Base-by-base conservation (phyloP, 2,329 filamentous ascomycete genomes). In the Mycocentrospora acerina region DNA sequence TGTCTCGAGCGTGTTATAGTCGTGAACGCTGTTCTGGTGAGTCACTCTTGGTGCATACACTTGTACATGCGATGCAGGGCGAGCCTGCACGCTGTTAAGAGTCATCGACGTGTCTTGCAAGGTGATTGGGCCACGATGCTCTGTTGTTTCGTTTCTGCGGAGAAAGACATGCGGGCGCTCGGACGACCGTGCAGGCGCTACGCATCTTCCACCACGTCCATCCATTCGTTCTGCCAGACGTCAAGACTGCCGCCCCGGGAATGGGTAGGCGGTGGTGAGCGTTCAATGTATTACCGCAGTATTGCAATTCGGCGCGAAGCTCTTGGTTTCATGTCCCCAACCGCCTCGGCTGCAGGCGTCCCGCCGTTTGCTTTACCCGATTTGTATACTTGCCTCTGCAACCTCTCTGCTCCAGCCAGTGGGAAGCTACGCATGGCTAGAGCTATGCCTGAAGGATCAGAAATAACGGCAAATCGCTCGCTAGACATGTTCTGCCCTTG, bases 321-420 rank as follows among this genome's bases (percentile, higher is more conserved):
- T 49, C 51, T 56, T 54, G 54, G 63, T 67, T 67, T 65, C 62
- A 65, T 47, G 51, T 59, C 49, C 42, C 62, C 59, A 65, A 49
- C 59, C 62, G 61, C 62, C 60, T 54, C 52, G 41, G 43, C 43
- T 53, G 55, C 56, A 61, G 57, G 64, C 62, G 62, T 60, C 35
- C 62, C 55, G 60, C 60, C 57, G 34, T 38, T 33, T 42, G 35
- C 46, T 45, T n/a, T 56, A 42, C 53, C 48, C 29, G 32, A 46
- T 52, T 40, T 29, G 56, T 44, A 43, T 35, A 48, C 42, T 46
- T 42, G 32, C 40, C 40, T 50, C 48, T 54, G 46, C 55, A 54
- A 46, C 50, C 43, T 53, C 51, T 48, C 38, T 32, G 39, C 40
- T 35, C 36, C 44, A 46, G 50, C 63, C 59, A 66, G 42, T 64